A percentile compares a stretch with the other conserved stretches of the same genome.
phyloP scores from a whole-genome alignment of 169 alveolate genomes.

The Plasmodium coatneyi region DNA sequence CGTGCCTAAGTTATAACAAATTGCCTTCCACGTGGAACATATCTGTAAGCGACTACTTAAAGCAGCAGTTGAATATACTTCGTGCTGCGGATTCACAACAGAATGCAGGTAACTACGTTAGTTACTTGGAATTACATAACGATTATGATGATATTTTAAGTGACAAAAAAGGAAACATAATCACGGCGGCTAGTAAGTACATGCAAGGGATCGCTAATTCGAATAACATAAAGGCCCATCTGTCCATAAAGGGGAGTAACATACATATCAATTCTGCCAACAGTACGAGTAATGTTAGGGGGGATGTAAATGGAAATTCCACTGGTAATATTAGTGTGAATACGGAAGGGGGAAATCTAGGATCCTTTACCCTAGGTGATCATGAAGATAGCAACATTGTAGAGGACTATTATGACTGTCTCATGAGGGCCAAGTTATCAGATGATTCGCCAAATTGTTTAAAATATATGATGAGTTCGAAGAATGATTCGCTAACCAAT shows the following conservation, averaged over 20 bases:
- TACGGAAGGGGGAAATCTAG: not conserved
- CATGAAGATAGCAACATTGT: conserved; percentile 20
- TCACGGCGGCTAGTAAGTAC: not conserved
- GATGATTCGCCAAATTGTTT: conserved; percentile 34
- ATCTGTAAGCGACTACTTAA: conserved; percentile 59
- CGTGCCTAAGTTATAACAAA: conserved; percentile 63
- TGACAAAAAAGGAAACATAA: conserved; percentile 7
- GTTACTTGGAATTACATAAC: conserved; percentile 32
- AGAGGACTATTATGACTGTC: conserved; percentile 65
- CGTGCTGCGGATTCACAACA: conserved; percentile 69
- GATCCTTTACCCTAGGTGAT: not conserved
- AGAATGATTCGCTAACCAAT: conserved; percentile 17
- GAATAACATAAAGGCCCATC: not conserved
- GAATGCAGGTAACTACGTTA: conserved; percentile 9
- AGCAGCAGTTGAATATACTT: conserved; percentile 53
- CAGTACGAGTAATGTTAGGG: not conserved
- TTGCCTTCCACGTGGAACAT: conserved; percentile 73
- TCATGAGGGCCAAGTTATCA: conserved; percentile 51
- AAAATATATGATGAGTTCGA: conserved; percentile 45
- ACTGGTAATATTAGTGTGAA: not conserved
- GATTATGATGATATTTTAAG: conserved; percentile 39
- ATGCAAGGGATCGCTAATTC: conserved; percentile 2
- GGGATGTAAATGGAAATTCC: not conserved
- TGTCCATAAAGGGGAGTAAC: conserved; percentile 22
- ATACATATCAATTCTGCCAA: conserved; percentile 11